Evolutionary conservation across 371 early-diverging fungal species (phyloP), one percentile per base, ranked within the genome.

Genomic region (Apophysomyces trapeziformis): DNA sequence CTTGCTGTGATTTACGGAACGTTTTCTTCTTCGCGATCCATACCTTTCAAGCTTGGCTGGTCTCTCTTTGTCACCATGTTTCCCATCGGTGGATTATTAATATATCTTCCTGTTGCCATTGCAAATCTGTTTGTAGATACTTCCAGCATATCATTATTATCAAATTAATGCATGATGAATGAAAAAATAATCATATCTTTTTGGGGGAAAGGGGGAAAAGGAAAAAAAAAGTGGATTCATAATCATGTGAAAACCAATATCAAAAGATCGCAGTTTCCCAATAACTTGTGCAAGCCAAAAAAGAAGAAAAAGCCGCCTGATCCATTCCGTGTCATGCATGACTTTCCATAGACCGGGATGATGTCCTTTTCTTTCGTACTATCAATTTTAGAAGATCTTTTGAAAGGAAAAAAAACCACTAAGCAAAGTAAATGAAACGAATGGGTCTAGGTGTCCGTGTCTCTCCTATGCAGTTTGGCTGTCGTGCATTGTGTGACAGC

Each of bases 31-130:
- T 36, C 47, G 32, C 62, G 62, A 16, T 62, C 62, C 16, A 12
- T 62, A 32, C 62, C 62, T 18, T 62, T 46, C 62, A 62, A 62
- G 50, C 50, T 62, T 18, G 62, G 47, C 14, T 62, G 62, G 62
- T 62, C 62, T 18, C 47, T 62, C 32, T 7, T 46, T 4, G 50
- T 62, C 4, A 44, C 46, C 50, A 44, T 62, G 37, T 62, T 62
- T 16, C 62, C 62, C 1, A n/a, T 47, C 21, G 62, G 47, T 16
- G 62, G 62, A 32, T 47, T 62, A 13, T 47, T 62, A 16, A 41
- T 62, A 18, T 62, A 62, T n/a, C 37, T 47, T 8, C 62, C 62
- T 4, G 54, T 50, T n/a, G 54, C 21, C 21, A 21, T 50, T 18
- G 16, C 54, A 7, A 50, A 26, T 11, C 21, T 50, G 9, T 21